Evolutionary conservation across 345 rosid species (phyloP), one percentile per base, ranked within the genome.

Genomic region (Barbarea vulgaris): DNA sequence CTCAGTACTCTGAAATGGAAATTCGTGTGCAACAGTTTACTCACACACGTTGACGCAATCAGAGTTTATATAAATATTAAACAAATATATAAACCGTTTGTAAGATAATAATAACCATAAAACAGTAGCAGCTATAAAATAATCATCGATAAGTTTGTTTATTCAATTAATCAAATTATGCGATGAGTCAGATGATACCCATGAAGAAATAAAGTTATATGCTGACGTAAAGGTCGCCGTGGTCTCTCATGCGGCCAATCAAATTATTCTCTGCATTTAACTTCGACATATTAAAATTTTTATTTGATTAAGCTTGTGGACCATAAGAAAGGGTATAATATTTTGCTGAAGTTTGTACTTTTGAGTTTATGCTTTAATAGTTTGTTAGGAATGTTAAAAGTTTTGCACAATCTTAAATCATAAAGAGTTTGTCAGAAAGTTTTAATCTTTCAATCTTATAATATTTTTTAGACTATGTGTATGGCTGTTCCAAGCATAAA

Each of bases 131-230:
- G 17, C 2, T 24, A 27, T 9, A 39, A 25, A 50, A 1, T 7
- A 68, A 53, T 9, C 3, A 68, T 28, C 0, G 9, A 28, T 2
- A 11, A 65, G 6, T 10, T 33, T 8, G 22, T 57, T 18, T 7
- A n/a, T n/a, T n/a, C n/a, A 41, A 14, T 51, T 34, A 34, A 37
- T 11, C 4, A 41, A 30, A 28, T 63, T 15, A 42, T 77, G 68
- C 14, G 63, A 59, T 72, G 73, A 72, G 77, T 78, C 69, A 78
- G 69, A 66, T 77, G 73, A 72, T 77, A 51, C 81, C 77, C 77
- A 65, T 21, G 63, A 57, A 64, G 9, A 17, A 18, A 56, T 1
- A 77, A 78, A 64, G 58, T 64, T 50, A 59, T 59, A 66, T 39
- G 77, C 55, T 65, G 77, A 71, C 81, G 77, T 77, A 66, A 77